Percentiles rank a stretch among this genome's conserved stretches.
phyloP scores from a whole-genome alignment of 345 rosid genomes.

The Salix arbutifolia region DNA sequence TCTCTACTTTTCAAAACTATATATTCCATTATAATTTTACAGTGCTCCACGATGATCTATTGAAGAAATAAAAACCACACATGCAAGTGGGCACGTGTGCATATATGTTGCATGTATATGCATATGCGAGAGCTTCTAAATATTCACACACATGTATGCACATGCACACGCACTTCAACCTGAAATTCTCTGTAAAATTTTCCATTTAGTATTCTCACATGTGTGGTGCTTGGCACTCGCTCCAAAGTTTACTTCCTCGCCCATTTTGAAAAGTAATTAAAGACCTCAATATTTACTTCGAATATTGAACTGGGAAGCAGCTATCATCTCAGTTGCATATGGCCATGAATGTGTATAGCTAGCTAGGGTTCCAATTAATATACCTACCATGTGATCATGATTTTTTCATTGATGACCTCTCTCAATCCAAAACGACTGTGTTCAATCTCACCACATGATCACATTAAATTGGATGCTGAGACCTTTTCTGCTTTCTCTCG shows the following conservation, averaged over 20 bases:
- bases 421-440: constrained; percentile 8
- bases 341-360: background rate
- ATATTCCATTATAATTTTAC: background rate
- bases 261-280: background rate
- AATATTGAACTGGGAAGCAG: background rate
- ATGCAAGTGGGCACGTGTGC: constrained; percentile 82
- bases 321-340: background rate
- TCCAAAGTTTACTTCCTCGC: constrained; percentile 11
- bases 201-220: constrained; percentile 10
- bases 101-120: constrained; percentile 32
- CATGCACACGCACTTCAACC: constrained; percentile 80
- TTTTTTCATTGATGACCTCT: background rate
- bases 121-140: constrained; percentile 49
- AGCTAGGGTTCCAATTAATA: background rate
- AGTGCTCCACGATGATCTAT: background rate
- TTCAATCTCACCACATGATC: constrained; percentile 19
- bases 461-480: constrained; percentile 7
- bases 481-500: background rate
- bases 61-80: constrained; percentile 33
- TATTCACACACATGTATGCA: constrained; percentile 79
- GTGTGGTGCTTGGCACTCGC: constrained; percentile 13
- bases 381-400: constrained; percentile 12
- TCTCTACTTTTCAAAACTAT: constrained; percentile 17
- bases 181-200: constrained; percentile 15
- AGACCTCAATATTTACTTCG: background rate